Percentiles rank a stretch among this genome's conserved stretches.
Evolutionary conservation across 1,284 basidiomycete genomes (phyloP).

Genomic region (Singerocomus rubriflavus): DNA sequence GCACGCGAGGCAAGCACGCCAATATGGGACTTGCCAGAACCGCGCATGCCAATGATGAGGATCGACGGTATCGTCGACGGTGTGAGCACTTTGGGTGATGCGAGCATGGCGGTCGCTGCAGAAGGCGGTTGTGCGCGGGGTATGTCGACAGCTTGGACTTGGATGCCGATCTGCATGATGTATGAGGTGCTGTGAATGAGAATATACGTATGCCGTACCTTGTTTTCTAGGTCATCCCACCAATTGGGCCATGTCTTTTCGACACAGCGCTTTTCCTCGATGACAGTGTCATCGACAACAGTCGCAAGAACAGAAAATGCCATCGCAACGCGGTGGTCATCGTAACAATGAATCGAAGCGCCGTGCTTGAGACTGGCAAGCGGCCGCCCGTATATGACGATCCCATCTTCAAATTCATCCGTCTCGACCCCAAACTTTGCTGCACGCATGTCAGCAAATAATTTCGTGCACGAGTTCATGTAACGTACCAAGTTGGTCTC

Average conservation of each 20-base stretch:
- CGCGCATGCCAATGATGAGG: slow-evolving; percentile 94
- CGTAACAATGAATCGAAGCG: slow-evolving; percentile 89
- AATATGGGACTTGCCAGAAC: slow-evolving; percentile 92
- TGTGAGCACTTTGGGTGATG: slow-evolving; percentile 25
- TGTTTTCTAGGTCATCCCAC: slow-evolving; percentile 98
- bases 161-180: slow-evolving; percentile 75
- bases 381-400: slow-evolving; percentile 84
- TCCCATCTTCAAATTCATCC: slow-evolving; percentile 89
- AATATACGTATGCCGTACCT: slow-evolving; percentile 46
- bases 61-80: slow-evolving; percentile 40
- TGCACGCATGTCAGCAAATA: slow-evolving; percentile 30
- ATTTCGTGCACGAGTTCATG: too few relatives aligned
- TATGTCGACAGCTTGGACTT: slow-evolving; percentile 82
- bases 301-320: slow-evolving; percentile 90
- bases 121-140: slow-evolving; percentile 40
- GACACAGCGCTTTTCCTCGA: slow-evolving; percentile 97
- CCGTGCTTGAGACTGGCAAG: slow-evolving; percentile 61
- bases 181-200: background rate
- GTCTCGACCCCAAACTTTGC: slow-evolving; percentile 96
- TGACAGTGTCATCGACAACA: slow-evolving; percentile 70
- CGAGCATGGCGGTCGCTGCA: slow-evolving; percentile 33
- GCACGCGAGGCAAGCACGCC: slow-evolving; percentile 75
- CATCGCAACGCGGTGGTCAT: slow-evolving; percentile 99
- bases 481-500: slow-evolving; percentile 79
- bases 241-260: slow-evolving; percentile 99